A percentile compares a stretch with the other conserved stretches of the same genome.
phyloP scores from a whole-genome alignment of 2,329 filamentous ascomycete species.

The Metarhizium anisopliae region DNA sequence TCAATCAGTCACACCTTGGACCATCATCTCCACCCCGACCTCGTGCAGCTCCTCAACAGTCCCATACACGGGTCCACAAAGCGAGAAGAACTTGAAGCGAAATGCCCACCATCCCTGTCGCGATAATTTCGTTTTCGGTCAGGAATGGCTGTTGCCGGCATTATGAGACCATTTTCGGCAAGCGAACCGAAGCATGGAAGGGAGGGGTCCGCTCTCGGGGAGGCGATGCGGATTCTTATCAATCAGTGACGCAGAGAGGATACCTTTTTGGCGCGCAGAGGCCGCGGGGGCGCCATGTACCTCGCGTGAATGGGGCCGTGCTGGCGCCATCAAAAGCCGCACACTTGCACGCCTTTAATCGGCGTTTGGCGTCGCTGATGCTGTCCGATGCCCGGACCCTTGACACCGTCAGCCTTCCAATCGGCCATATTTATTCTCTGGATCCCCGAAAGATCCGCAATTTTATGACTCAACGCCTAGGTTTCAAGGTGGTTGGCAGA shows the following conservation, averaged over 20 bases:
- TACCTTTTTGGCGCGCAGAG: not conserved
- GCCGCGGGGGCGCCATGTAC: not conserved
- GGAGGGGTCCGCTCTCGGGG: not conserved
- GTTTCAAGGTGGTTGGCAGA: not conserved
- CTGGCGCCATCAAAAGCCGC: not conserved
- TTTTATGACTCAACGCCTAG: not conserved
- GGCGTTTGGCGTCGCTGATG: not conserved
- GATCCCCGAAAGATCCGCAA: not conserved
- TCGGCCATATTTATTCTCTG: not conserved
- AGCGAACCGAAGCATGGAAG: not conserved
- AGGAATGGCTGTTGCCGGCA: not conserved
- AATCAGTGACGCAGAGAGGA: conserved; percentile 1
- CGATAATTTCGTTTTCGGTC: not conserved
- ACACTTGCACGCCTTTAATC: not conserved
- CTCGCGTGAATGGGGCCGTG: not conserved
- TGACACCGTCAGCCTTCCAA: not conserved
- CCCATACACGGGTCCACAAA: not conserved
- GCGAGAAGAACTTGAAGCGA: not conserved
- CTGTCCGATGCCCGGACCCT: not conserved
- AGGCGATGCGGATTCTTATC: conserved; percentile 3
- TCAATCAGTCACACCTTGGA: not conserved
- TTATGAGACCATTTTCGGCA: not conserved
- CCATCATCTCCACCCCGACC: not conserved
- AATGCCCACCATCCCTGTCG: not conserved
- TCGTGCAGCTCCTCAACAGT: not conserved